Base-by-base conservation (phyloP, 345 rosid species). In the Populus nigra region DNA sequence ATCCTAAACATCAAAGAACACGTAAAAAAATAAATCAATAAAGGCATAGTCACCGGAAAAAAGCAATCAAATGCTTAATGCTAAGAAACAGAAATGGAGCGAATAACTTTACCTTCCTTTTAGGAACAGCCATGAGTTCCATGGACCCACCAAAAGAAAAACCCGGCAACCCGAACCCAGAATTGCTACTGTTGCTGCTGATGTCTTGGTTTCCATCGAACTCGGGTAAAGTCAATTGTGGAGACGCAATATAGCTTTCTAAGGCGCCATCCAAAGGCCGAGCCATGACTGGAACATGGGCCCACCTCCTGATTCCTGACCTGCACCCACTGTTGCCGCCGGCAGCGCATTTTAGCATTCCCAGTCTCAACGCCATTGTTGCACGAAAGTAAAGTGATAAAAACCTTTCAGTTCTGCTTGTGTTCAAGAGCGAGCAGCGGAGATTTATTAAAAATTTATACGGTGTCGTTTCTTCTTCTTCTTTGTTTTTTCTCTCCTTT, bases 121-220 rank as follows among this genome's bases (percentile, higher is more conserved):
- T 94, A 25, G 97, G 98, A n/a, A 90, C 97, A 73, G 97, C 97
- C 98, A 94, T 94, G 65, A 94, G 90, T 75, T 94, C 98, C 95
- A 94, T 86, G 75, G 89, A 80, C 71, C 94, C 93, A 69, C 76
- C 86, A 23, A 84, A 77, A 2, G 78, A 72, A 75, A 86, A 92
- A 80, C 73, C 77, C 2, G 90, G 92, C 38, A 84, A 61, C 68
- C 89, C 90, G 23, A 80, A 77, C 25, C 83, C 86, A 7, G 78
- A 71, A 8, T 55, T n/a, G 65, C 67, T 73, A 55, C 81, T 79
- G 49, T 67, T 59, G 35, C 79, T 65, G 49, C 23, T 13, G 31
- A 13, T 41, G 67, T 87, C 87, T 8, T 78, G 84, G 75, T 47
- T 79, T 73, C 70, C 79, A 53, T 89, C 85, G 29, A 69, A 80